These are phyloP conservation scores for Yarrowia sp. DNA, from an alignment of 805 yeast genomes.

Conservation along the genomic window DNA sequence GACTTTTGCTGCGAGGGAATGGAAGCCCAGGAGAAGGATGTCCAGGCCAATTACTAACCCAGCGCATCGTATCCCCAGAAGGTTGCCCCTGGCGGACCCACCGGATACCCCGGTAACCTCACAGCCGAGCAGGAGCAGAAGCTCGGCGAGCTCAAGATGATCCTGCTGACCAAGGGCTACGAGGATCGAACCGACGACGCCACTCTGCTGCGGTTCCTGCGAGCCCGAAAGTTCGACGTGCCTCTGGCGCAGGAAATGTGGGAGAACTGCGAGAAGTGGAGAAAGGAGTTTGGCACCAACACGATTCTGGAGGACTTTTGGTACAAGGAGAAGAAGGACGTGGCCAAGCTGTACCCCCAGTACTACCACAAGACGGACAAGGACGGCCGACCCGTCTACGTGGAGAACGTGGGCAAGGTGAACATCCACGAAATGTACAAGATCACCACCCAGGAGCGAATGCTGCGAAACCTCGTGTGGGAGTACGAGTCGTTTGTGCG, in stretches of 20 bases:
- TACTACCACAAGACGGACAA: conserved; percentile 95
- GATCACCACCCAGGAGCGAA: conserved; percentile 91
- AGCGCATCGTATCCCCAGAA: conserved; percentile 67
- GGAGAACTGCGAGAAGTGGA: conserved; percentile 86
- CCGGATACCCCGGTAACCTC: conserved; percentile 81
- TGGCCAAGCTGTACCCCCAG: conserved; percentile 89
- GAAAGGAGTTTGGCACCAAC: conserved; percentile 80
- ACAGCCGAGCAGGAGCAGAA: conserved; percentile 64
- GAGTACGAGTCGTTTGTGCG: conserved; percentile 89
- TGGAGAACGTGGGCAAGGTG: conserved; percentile 90
- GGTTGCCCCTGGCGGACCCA: conserved; percentile 57
- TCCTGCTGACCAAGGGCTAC: conserved; percentile 63
- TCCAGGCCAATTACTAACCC: too few relatives aligned
- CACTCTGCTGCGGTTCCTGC: conserved; percentile 72
- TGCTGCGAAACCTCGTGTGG: conserved; percentile 95
- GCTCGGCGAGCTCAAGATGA: conserved; percentile 56
- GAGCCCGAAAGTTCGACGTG: conserved; percentile 94
- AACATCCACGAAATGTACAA: conserved; percentile 88
- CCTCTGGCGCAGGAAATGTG: conserved; percentile 78
- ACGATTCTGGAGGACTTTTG: conserved; percentile 84
- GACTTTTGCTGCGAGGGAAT: too few relatives aligned
- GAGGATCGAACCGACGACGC: conserved; percentile 84
- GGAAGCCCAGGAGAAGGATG: too few relatives aligned
- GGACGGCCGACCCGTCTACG: conserved; percentile 95
- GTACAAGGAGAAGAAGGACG: conserved; percentile 88